Evolutionary conservation across 2,329 filamentous ascomycete genomes (phyloP), one percentile per base, ranked within the genome.

Genomic region (Fusarium pseudograminearum): DNA sequence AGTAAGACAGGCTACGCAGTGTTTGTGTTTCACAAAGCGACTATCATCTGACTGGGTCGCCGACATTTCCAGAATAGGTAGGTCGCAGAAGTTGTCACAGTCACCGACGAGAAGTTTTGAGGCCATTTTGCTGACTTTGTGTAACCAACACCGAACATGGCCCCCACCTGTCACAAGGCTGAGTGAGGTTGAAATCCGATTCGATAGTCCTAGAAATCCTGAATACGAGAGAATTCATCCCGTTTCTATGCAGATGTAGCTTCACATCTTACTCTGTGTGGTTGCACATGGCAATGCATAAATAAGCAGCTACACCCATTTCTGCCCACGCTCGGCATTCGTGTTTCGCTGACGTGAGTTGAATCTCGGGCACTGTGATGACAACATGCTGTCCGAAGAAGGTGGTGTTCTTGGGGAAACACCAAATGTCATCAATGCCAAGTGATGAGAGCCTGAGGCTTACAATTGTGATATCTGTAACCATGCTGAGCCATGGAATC

Each of bases 61-160:
- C 24, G 34, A 4, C 15, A 16, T 51, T 51, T 9, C 14, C 33
- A 36, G 10, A 28, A 40, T n/a, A 12, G 34, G 33, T 20, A 51
- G 33, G 33, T 51, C 24, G 6, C 2, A 31, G 12, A 7, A 31
- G 9, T 9, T 4, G 15, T 22, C 26, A 14, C 3, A 24, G 8
- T 7, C 24, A 16, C 14, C 15, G n/a, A 42, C 42, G 57, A 61
- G 57, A 51, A 14, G n/a, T 18, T 61, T 61, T 61, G 57, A 61
- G 57, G 30, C 28, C 24, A 11, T 60, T 60, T 11, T 38, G 48
- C 48, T 28, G 48, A 51, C 22, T 24, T 4, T 28, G 24, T 22
- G 24, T 28, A 40, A 28, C 48, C 7, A 51, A 8, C 31, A 14
- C 5, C 22, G 16, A 36, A 12, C 12, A 7, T 7, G 8, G 12